phyloP scores from a whole-genome alignment of 495 filamentous ascomycete genomes.

The Hyaloscypha bicolor region DNA sequence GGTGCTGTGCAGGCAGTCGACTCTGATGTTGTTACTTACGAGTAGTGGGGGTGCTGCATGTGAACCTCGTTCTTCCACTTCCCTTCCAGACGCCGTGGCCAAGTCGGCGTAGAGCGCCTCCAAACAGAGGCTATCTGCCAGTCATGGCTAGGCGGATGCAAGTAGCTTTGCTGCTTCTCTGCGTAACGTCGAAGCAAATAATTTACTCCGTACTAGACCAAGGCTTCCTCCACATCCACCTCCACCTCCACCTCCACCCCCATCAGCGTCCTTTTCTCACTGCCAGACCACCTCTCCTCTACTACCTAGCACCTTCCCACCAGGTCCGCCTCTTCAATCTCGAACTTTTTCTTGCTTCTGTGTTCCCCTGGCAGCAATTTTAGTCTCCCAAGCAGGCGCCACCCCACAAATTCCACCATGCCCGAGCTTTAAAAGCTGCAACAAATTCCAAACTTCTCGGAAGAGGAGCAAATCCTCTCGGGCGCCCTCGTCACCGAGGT shows the following conservation, averaged over 20 bases:
- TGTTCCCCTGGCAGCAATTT: not conserved
- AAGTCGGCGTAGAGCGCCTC: too few species aligned
- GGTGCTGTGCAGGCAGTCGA: not conserved
- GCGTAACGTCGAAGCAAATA: not conserved
- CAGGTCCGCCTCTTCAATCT: not conserved
- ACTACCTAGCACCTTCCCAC: not conserved
- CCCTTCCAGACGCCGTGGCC: not conserved
- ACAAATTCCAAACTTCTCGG: slow-evolving; percentile 34
- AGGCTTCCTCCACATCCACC: not conserved
- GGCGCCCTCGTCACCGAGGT: slow-evolving; percentile 12
- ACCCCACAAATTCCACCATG: slow-evolving; percentile 5
- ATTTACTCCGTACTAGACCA: not conserved
- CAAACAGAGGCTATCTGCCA: not conserved
- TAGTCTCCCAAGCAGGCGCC: not conserved
- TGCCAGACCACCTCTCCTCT: not conserved
- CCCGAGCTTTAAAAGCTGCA: slow-evolving; percentile 40
- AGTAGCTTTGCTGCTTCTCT: not conserved
- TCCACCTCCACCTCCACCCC: not conserved
- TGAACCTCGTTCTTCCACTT: not conserved
- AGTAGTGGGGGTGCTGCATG: not conserved
- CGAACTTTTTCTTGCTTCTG: not conserved
- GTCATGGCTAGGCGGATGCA: not conserved
- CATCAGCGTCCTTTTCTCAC: not conserved
- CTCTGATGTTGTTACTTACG: not conserved
- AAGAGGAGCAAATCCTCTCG: not conserved